phyloP scores from a whole-genome alignment of 768 basidiomycete species.

The Lentinula sp. region DNA sequence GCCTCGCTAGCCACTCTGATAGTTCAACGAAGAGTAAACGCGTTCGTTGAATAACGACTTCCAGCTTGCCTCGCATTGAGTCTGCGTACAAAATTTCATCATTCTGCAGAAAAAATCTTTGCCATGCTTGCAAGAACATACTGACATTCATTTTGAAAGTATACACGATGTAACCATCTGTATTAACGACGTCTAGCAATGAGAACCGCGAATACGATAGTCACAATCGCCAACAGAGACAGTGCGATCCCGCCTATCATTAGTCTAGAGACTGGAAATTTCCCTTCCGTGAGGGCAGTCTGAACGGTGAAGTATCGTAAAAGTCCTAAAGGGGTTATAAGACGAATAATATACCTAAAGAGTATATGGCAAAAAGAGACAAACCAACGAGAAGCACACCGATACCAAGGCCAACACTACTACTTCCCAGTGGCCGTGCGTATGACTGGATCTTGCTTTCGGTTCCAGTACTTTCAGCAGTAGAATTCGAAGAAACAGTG shows the following conservation, averaged over 20 bases:
- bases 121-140: too few relatives aligned
- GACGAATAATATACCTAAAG: background rate
- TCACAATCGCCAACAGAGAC: background rate
- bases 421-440: conserved; percentile 1
- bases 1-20: too few relatives aligned
- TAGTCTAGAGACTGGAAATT: background rate
- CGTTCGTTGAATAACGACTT: too few relatives aligned
- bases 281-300: background rate
- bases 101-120: too few relatives aligned
- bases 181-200: background rate
- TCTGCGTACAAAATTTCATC: too few relatives aligned
- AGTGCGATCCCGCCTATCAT: background rate
- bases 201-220: background rate
- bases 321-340: background rate
- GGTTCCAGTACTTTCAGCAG: background rate
- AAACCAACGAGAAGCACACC: background rate
- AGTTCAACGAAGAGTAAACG: too few relatives aligned
- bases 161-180: too few relatives aligned
- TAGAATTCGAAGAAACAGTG: background rate
- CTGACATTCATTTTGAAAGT: too few relatives aligned
- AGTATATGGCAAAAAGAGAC: background rate
- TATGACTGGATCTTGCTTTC: background rate
- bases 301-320: conserved; percentile 3
- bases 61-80: too few relatives aligned
- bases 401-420: background rate